Percentiles rank a stretch among this genome's conserved stretches.
phyloP scores from a whole-genome alignment of 2,329 filamentous ascomycete genomes.

The Coniochaeta ligniaria region DNA sequence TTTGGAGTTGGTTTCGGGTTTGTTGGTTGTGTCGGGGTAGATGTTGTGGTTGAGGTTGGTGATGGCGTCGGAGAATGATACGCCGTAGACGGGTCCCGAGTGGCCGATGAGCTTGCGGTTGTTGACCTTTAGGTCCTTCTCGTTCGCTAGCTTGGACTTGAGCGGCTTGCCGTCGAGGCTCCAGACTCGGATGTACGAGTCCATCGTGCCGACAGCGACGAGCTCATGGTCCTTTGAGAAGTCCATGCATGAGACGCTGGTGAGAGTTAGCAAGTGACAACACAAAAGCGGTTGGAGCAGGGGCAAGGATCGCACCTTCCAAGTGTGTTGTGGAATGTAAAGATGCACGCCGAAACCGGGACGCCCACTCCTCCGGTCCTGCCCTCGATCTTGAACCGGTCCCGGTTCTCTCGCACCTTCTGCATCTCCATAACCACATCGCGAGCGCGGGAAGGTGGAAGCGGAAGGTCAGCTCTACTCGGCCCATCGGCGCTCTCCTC shows the following conservation, averaged over 20 bases:
- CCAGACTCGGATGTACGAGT: conserved; percentile 96
- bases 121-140: conserved; percentile 52
- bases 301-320: conserved; percentile 58
- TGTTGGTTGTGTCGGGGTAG: conserved; percentile 35
- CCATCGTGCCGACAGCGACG: conserved; percentile 81
- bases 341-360: conserved; percentile 88
- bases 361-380: conserved; percentile 78
- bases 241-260: conserved; percentile 82
- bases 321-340: conserved; percentile 94
- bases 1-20: conserved; percentile 52
- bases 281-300: neutral
- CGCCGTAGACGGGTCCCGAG: conserved; percentile 78
- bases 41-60: conserved; percentile 42
- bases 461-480: conserved; percentile 69
- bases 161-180: conserved; percentile 79
- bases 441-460: conserved; percentile 79
- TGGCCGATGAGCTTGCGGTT: conserved; percentile 78
- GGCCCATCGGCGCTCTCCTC: conserved; percentile 85
- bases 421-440: conserved; percentile 94
- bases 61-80: conserved; percentile 76
- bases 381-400: conserved; percentile 82
- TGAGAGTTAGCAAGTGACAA: conserved; percentile 10
- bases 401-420: conserved; percentile 86
- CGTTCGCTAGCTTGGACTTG: conserved; percentile 53
- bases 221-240: conserved; percentile 88